These are phyloP conservation scores for Diaporthe sp. DNA, from an alignment of 2,329 filamentous ascomycete genomes.

Conservation along the genomic window DNA sequence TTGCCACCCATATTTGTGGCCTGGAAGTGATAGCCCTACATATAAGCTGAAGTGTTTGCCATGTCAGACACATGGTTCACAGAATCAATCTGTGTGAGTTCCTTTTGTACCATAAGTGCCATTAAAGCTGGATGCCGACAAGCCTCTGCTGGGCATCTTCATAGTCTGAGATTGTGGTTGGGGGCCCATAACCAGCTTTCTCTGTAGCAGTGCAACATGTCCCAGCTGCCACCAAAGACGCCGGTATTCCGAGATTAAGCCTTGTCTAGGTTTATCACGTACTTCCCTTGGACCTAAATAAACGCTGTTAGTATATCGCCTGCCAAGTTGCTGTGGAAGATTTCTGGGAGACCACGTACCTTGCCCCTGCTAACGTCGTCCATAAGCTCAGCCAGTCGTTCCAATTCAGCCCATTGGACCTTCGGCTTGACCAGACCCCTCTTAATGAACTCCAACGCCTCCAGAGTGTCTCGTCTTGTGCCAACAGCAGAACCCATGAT, in stretches of 20 bases:
- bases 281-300: conserved; percentile 36
- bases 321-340: fast-evolving
- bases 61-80: too few species aligned
- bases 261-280: conserved; percentile 36
- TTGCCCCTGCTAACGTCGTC: conserved; percentile 38
- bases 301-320: neutral
- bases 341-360: conserved; percentile 3
- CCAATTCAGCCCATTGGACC: conserved; percentile 44
- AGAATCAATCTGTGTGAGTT: too few species aligned
- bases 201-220: neutral
- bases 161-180: too few species aligned
- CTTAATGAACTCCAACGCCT: conserved; percentile 55
- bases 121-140: too few species aligned
- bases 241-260: neutral
- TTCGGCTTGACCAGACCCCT: conserved; percentile 49
- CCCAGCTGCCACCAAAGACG: neutral
- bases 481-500: conserved; percentile 53
- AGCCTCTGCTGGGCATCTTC: too few species aligned
- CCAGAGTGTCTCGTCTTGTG: conserved; percentile 52
- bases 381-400: conserved; percentile 43
- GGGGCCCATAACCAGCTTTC: too few species aligned
- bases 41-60: too few species aligned
- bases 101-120: too few species aligned
- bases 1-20: too few species aligned
- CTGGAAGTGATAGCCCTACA: too few species aligned